Evolutionary conservation across 768 basidiomycete genomes (phyloP), one percentile per base, ranked within the genome.

Genomic region (Boletus rex-veris): DNA sequence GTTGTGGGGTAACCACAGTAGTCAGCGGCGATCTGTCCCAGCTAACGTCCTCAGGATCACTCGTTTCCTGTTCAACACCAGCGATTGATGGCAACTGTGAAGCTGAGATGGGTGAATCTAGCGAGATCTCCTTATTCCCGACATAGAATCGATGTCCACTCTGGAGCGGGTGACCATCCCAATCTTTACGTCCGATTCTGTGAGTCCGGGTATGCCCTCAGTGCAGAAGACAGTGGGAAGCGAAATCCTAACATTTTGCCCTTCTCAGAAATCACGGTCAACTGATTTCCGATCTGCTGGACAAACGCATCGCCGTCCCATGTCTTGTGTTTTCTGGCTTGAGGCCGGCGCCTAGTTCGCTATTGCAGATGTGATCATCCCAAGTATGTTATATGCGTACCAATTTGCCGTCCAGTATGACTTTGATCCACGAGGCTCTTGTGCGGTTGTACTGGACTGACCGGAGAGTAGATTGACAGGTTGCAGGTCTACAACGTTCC

Each of bases 231-330:
- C 11, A 18, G 28, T 40, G 26, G 26, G 11, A 58, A 38, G 16
- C 24, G 28, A 55, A 35, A 24, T 52, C 12, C 53, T 62, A 66
- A 91, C 90, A 83, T 67, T 73, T 84, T 82, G 3, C 90, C 90
- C 50, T 80, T 78, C 62, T 89, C 86, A 4, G 85, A 81, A 38
- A 88, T 70, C 74, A 90, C 79, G 2, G 76, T 78, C 19, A 89
- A 64, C 54, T 79, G 80, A 12, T 76, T 76, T 19, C 73, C 76
- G 33, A 70, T 65, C 36, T 76, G 73, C 30, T 81, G 80, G 24
- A 88, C 74, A 68, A 79, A 87, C 8, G 78, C 84, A 57, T 86
- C 90, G 3, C 86, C 90, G 52, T 93, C 91, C 92, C 93, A 94
- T 0, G 85, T 88, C 64, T 89, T 88, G 60, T 91, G 81, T 70